These are phyloP conservation scores for Taphrina confusa DNA, from an alignment of 1,139 yeast species.

Conservation along the genomic window DNA sequence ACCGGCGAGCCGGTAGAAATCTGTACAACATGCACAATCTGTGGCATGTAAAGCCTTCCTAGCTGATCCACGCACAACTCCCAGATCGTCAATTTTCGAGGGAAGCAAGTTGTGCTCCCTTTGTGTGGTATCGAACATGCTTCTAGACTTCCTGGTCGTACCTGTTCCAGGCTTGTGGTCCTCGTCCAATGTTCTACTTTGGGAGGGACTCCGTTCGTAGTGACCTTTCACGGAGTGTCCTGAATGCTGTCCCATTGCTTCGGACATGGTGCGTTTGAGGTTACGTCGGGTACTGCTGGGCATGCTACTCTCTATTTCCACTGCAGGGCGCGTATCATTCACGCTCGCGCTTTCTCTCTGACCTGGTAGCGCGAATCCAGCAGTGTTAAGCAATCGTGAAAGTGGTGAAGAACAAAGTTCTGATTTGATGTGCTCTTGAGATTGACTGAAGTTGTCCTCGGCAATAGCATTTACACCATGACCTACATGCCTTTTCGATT, in stretches of 20 bases:
- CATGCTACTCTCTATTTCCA: no score
- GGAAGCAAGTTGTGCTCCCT: slow-evolving; percentile 41
- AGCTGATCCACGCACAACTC: slow-evolving; percentile 42
- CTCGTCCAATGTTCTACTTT: no score
- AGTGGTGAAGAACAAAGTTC: background rate
- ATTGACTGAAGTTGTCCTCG: background rate
- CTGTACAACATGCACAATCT: slow-evolving; percentile 43
- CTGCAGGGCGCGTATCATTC: no score
- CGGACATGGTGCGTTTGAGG: slow-evolving; percentile 8
- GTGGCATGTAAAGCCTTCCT: slow-evolving; percentile 44
- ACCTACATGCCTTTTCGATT: no score
- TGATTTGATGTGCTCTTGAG: background rate
- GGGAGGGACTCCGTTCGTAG: no score
- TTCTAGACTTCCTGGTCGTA: background rate
- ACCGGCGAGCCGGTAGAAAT: slow-evolving; percentile 43
- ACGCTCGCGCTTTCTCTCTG: no score
- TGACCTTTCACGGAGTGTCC: no score
- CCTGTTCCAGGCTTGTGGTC: no score
- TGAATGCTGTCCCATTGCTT: background rate
- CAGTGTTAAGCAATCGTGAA: background rate
- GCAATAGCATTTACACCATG: background rate
- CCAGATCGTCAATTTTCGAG: slow-evolving; percentile 34
- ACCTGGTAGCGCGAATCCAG: background rate
- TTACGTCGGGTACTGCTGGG: no score
- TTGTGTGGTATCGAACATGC: slow-evolving; percentile 42